These are phyloP conservation scores for Tuber magnatum DNA, from an alignment of 495 filamentous ascomycete genomes.

Conservation along the genomic window DNA sequence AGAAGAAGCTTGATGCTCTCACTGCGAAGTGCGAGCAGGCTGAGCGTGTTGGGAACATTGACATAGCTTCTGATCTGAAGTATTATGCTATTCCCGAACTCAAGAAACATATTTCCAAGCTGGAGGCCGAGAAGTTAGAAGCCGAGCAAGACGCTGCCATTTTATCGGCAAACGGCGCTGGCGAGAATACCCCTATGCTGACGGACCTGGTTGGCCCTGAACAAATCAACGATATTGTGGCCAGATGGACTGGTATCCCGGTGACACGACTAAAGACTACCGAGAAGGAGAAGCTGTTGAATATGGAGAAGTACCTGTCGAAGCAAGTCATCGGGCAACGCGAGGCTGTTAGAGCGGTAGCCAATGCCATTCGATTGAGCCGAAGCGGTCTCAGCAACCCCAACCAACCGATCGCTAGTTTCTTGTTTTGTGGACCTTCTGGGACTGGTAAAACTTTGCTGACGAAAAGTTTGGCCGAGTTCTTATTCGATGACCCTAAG, in stretches of 20 bases:
- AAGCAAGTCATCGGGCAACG: slow-evolving; percentile 87
- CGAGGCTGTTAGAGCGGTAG: slow-evolving; percentile 88
- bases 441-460: slow-evolving; percentile 96
- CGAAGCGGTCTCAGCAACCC: slow-evolving; percentile 89
- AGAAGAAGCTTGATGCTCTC: slow-evolving; percentile 82
- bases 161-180: slow-evolving; percentile 52
- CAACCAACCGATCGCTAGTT: slow-evolving; percentile 82
- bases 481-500: slow-evolving; percentile 95
- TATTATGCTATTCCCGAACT: slow-evolving; percentile 97
- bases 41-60: slow-evolving; percentile 71
- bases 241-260: slow-evolving; percentile 92
- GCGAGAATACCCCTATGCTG: slow-evolving; percentile 57
- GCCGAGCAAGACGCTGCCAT: slow-evolving; percentile 66
- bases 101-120: slow-evolving; percentile 63
- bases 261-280: slow-evolving; percentile 87
- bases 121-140: slow-evolving; percentile 71
- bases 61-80: slow-evolving; percentile 79
- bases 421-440: slow-evolving; percentile 96
- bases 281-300: slow-evolving; percentile 91
- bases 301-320: slow-evolving; percentile 81
- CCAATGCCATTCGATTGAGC: slow-evolving; percentile 90
- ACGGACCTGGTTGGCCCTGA: slow-evolving; percentile 93
- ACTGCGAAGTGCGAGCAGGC: slow-evolving; percentile 89
- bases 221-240: slow-evolving; percentile 98
- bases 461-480: slow-evolving; percentile 93